Evolutionary conservation across 1,284 basidiomycete species (phyloP).

Genomic region (Ganoderma lingzhi): DNA sequence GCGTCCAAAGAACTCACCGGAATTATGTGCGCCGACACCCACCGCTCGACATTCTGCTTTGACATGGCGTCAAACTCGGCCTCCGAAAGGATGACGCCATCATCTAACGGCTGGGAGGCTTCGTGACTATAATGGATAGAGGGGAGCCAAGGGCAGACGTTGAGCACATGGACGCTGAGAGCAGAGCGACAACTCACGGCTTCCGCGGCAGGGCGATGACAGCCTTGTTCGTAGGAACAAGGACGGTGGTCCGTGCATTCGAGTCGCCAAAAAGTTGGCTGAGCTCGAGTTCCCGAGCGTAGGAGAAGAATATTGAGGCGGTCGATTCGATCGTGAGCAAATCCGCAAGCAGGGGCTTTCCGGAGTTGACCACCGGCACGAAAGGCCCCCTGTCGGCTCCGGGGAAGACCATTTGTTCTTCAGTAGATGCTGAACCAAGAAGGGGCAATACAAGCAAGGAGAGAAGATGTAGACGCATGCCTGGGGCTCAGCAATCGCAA

Average conservation of each 20-base stretch:
- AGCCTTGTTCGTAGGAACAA: slow-evolving; percentile 83
- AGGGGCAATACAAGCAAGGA: slow-evolving; percentile 43
- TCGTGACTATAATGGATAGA: slow-evolving; percentile 56
- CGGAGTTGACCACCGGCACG: slow-evolving; percentile 37
- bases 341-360: slow-evolving; percentile 65
- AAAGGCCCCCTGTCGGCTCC: slow-evolving; percentile 32
- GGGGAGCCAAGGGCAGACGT: slow-evolving; percentile 11
- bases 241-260: slow-evolving; percentile 56
- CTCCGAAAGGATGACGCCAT: slow-evolving; percentile 62
- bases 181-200: slow-evolving; percentile 59
- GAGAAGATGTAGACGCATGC: slow-evolving; percentile 43
- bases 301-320: slow-evolving; percentile 82
- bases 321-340: slow-evolving; percentile 76
- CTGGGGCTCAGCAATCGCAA: slow-evolving; percentile 6
- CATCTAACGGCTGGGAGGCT: slow-evolving; percentile 52
- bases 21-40: slow-evolving; percentile 79
- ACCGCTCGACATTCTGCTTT: slow-evolving; percentile 70
- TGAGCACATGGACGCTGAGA: slow-evolving; percentile 7
- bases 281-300: slow-evolving; percentile 74
- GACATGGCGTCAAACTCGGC: slow-evolving; percentile 66
- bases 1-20: slow-evolving; percentile 56
- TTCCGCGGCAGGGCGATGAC: slow-evolving; percentile 79
- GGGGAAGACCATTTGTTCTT: slow-evolving; percentile 43
- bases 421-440: slow-evolving; percentile 40
- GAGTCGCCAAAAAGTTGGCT: slow-evolving; percentile 57